phyloP scores from a whole-genome alignment of 352 stramenopile species.

The Aphanomyces stellatus region DNA sequence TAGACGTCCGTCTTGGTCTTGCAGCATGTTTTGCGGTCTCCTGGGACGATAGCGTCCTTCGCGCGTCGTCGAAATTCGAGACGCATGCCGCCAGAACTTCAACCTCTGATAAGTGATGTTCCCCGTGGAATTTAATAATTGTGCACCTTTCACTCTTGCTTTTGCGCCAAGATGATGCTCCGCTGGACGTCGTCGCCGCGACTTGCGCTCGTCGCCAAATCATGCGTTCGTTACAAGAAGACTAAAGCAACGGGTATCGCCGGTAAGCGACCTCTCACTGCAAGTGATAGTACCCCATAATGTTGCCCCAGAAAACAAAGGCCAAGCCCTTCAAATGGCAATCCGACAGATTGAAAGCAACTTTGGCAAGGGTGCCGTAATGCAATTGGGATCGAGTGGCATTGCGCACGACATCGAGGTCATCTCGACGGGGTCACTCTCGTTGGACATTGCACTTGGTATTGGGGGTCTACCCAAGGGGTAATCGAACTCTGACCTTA shows the following conservation, averaged over 20 bases:
- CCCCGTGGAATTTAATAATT: no score
- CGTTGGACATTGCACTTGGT: constrained; percentile 86
- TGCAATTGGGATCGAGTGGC: constrained; percentile 91
- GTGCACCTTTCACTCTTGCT: no score
- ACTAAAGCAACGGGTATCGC: background rate
- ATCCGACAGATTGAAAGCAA: constrained; percentile 93
- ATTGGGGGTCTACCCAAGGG: constrained; percentile 92
- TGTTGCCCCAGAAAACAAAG: constrained; percentile 43
- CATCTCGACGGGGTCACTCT: constrained; percentile 91
- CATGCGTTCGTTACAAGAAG: constrained; percentile 16
- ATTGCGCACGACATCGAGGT: constrained; percentile 87
- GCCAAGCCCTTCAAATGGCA: constrained; percentile 88
- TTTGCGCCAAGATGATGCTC: no score
- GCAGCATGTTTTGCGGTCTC: no score
- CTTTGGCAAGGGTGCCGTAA: constrained; percentile 95
- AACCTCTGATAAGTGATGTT: no score
- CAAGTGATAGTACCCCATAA: background rate
- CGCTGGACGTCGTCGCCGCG: background rate
- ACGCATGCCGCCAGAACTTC: no score
- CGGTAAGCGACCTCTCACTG: background rate
- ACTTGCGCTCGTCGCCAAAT: background rate
- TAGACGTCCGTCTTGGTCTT: no score
- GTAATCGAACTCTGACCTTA: no score
- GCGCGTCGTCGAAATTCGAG: no score
- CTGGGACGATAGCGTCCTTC: no score